Base-by-base conservation (phyloP, 2,329 filamentous ascomycete species). In the Rutstroemia sp. region DNA sequence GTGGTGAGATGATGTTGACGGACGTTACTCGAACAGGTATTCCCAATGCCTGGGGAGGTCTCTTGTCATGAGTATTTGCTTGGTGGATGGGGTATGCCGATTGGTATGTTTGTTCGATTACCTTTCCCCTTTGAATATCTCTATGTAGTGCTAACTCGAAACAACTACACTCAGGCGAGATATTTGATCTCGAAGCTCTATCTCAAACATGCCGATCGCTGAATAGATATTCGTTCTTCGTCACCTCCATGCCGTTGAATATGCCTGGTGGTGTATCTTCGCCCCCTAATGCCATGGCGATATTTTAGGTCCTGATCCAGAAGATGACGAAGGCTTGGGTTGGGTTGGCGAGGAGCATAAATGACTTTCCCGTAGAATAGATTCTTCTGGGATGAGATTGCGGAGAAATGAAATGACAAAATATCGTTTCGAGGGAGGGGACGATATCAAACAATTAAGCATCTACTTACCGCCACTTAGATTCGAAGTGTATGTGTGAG, bases 171-270 rank as follows among this genome's bases (percentile, higher is more conserved):
- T 27, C 14, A 54, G 76, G 77, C 0, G 67, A 71, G 58, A 49
- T 67, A n/a, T 70, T 65, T 56, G 63, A 69, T 41, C 52, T 69
- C n/a, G 67, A 69, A 23, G 55, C 54, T 19, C 54, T 70, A 50
- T 59, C 66, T 3, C 49, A 72, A 47, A 76, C 77, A 38, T 83
- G 82, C 63, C 74, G 76, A 65, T 73, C 75, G 66, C 74, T 76
- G 51, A 72, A 74, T 9, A 71, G 76, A 27, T 86, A 80, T 69
- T 78, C 74, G 7, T 87, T 87, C 65, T 77, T 87, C 71, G 73
- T 87, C 23, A 80, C 79, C 0, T 84, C 79, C 54, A 74, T 73
- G 12, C 82, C 83, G 1, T 68, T 83, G 39, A 85, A 85, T 66
- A 54, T 65, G 10, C 50, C 54, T 19, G 64, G 64, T 7, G 64